phyloP scores from a whole-genome alignment of 352 stramenopile species.

The Hyaloperonospora brassicae region DNA sequence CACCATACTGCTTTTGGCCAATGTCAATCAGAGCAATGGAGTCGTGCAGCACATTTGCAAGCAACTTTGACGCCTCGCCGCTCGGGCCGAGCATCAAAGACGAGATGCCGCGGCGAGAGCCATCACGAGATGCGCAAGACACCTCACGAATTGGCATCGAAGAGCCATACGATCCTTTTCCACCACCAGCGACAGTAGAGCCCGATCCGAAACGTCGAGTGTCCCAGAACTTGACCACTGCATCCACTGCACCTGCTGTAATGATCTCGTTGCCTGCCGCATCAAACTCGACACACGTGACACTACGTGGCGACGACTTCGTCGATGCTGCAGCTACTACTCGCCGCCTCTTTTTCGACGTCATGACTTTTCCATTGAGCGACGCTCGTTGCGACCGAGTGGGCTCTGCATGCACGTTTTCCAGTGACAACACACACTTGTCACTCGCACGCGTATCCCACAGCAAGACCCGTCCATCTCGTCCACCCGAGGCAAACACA shows the following conservation, averaged over 20 bases:
- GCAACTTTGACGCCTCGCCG: conserved; percentile 26
- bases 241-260: conserved; percentile 51
- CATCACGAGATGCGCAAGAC: conserved; percentile 31
- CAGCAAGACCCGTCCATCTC: conserved; percentile 55
- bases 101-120: conserved; percentile 45
- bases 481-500: conserved; percentile 48
- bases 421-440: conserved; percentile 26
- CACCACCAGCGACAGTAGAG: conserved; percentile 7
- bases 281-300: conserved; percentile 66
- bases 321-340: conserved; percentile 17
- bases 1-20: conserved; percentile 9
- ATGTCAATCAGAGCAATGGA: conserved; percentile 49
- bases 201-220: conserved; percentile 28
- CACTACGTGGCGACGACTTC: conserved; percentile 35
- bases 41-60: conserved; percentile 61
- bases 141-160: conserved; percentile 28
- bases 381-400: conserved; percentile 9
- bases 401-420: conserved; percentile 31
- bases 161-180: conserved; percentile 8
- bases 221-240: conserved; percentile 67
- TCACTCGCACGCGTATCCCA: conserved; percentile 39
- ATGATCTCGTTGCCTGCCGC: conserved; percentile 34
- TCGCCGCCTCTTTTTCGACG: conserved; percentile 27
- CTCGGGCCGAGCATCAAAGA: conserved; percentile 36
- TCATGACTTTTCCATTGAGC: conserved; percentile 24